These are phyloP conservation scores for Hyaloscypha hepaticicola DNA, from an alignment of 495 filamentous ascomycete species.

Conservation along the genomic window DNA sequence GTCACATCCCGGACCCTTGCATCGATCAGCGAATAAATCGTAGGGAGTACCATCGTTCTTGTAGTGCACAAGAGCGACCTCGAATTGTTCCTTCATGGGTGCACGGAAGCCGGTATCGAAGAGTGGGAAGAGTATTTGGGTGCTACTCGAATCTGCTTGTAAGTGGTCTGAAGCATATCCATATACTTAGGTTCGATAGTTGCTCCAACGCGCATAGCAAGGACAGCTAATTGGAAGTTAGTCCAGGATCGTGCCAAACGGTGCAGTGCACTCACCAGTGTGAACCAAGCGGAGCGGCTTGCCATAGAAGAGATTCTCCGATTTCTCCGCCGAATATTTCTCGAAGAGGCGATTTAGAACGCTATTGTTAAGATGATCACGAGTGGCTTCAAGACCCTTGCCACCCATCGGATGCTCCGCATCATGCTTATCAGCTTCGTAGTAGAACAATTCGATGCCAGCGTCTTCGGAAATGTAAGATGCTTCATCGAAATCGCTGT, in stretches of 20 bases:
- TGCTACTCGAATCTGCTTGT: constrained; percentile 5
- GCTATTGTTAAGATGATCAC: constrained; percentile 12
- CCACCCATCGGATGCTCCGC: not conserved
- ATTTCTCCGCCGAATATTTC: not conserved
- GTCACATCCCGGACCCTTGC: constrained; percentile 1
- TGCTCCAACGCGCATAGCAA: constrained; percentile 18
- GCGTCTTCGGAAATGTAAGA: constrained; percentile 11
- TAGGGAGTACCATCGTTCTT: constrained; percentile 21
- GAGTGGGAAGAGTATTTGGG: constrained; percentile 7
- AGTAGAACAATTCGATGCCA: constrained; percentile 22
- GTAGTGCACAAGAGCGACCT: constrained; percentile 8
- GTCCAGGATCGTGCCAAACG: not conserved
- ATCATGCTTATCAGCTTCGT: constrained; percentile 14
- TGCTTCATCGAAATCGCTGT: constrained; percentile 10
- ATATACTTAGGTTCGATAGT: constrained; percentile 12
- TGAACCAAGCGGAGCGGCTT: constrained; percentile 4
- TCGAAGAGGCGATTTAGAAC: not conserved
- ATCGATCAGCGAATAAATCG: constrained; percentile 13
- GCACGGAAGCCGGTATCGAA: constrained; percentile 8
- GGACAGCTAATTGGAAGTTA: constrained; percentile 9
- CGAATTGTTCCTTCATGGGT: constrained; percentile 12
- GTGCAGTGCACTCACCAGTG: not conserved
- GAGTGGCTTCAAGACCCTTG: constrained; percentile 20
- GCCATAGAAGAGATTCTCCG: not conserved
- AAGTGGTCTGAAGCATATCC: constrained; percentile 1